These are phyloP conservation scores for Cochlearia excelsa DNA, from an alignment of 345 rosid species.

Conservation along the genomic window DNA sequence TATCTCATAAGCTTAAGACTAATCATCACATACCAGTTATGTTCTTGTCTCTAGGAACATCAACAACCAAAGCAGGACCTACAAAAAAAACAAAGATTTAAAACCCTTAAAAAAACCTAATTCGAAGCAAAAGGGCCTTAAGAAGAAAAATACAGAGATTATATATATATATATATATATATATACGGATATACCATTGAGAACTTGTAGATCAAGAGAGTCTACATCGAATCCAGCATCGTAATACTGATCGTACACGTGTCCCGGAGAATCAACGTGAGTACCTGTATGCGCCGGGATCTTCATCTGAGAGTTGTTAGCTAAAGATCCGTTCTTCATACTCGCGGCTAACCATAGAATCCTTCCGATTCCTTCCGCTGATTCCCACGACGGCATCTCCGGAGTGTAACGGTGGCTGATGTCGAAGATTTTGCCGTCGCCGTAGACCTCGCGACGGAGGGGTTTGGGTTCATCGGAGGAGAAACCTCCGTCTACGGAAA, in stretches of 20 bases:
- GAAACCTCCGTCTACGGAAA: constrained; percentile 24
- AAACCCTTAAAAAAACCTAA: background rate
- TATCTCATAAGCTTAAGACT: background rate
- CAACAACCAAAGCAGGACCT: constrained; percentile 59
- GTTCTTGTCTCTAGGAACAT: constrained; percentile 55
- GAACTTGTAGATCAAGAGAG: constrained; percentile 69
- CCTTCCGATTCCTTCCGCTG: constrained; percentile 51
- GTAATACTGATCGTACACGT: constrained; percentile 63
- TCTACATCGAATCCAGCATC: constrained; percentile 89
- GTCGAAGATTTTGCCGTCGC: constrained; percentile 62
- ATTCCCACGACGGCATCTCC: constrained; percentile 54
- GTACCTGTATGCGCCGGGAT: constrained; percentile 79
- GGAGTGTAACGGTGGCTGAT: constrained; percentile 63
- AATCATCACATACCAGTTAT: constrained; percentile 46
- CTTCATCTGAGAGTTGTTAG: constrained; percentile 75
- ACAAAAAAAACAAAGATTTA: background rate
- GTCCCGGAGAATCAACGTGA: constrained; percentile 91
- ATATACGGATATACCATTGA: constrained; percentile 72
- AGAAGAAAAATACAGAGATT: background rate
- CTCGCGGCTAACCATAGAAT: constrained; percentile 66
- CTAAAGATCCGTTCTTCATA: constrained; percentile 78
- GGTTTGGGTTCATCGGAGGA: constrained; percentile 40
- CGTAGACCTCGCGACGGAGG: constrained; percentile 72
- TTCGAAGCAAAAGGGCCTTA: background rate
- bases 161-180: no score